Evolutionary conservation across 164 flowering plant species (phyloP), one percentile per base, ranked within the genome.

Genomic region (Liriodendron chinense): DNA sequence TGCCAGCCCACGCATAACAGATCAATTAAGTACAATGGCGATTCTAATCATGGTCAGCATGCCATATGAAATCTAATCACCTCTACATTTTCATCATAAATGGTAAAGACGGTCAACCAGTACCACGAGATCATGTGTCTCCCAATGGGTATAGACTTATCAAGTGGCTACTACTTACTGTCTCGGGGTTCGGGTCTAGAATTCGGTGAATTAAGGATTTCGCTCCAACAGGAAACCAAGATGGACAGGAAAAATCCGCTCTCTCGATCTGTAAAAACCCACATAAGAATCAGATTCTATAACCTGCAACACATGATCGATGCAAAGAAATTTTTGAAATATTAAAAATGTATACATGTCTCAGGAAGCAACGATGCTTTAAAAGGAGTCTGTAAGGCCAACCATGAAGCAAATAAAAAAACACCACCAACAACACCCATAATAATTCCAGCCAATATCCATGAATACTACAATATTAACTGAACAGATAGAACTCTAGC

Each of bases 201-300:
- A 96, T 96, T 80, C 88, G 83, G 48, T 84, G 85, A 66, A 96
- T 94, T 69, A 96, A 86, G 23, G 95, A 88, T 80, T 89, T 92
- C 69, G 99, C 99, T 80, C 96, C 98, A 28, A 89, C 86, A 0
- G 99, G 92, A 83, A 96, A 92, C 95, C 93, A 94, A 71, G 97
- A 85, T 65, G 98, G 99, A 77, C 88, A 91, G 57, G 96, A 87
- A 76, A 85, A 96, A 0, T 92, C 94, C 9, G 96, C 94, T 77
- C 69, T 89, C 59, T 88, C 96, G 76, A 96, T 87, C 99, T 96
- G 92, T 75, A 77, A 80, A 72, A 79, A 64, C 9, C 50, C 23
- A 73, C 0, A 56, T 74, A 22, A 47, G 6, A 12, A 10, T 47
- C 1, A 65, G 21, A 74, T 62, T 72, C 14, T 70, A 62, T 24